Percentiles rank a stretch among this genome's conserved stretches.
These are phyloP conservation scores for Penicillium sp. DNA, from an alignment of 2,329 filamentous ascomycete species.

Conservation along the genomic window DNA sequence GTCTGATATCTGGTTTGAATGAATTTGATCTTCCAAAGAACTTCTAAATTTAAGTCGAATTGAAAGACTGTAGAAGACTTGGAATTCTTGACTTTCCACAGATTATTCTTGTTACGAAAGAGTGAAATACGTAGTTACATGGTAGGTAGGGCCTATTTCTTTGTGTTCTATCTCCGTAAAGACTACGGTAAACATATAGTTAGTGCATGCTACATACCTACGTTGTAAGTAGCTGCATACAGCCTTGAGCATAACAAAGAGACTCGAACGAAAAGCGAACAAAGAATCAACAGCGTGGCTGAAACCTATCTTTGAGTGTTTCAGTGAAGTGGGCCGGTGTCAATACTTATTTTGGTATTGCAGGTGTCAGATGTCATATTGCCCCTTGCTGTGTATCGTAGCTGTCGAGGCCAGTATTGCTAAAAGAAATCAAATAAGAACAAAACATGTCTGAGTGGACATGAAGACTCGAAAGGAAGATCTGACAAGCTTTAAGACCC, in stretches of 20 bases:
- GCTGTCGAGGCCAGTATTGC: not conserved
- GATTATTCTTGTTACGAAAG: not conserved
- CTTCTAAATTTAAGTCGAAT: not conserved
- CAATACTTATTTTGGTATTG: not conserved
- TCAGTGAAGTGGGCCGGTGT: not conserved
- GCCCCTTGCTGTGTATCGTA: not conserved
- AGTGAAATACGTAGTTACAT: not conserved
- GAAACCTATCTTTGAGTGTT: constrained; percentile 1
- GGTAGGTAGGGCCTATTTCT: not conserved
- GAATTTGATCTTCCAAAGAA: not conserved
- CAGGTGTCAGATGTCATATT: not conserved
- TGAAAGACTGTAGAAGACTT: not conserved
- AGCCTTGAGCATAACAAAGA: not conserved
- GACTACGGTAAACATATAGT: too few species aligned
- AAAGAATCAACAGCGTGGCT: not conserved
- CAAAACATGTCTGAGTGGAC: not conserved
- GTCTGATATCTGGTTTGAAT: not conserved
- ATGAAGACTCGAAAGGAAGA: not conserved
- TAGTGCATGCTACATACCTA: too few species aligned
- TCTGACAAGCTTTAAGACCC: not conserved
- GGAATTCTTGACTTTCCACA: not conserved
- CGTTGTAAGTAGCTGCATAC: not conserved
- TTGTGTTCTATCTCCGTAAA: not conserved
- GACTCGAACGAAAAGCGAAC: not conserved
- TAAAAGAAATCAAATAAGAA: not conserved